Base-by-base conservation (phyloP, 225 moss, liverwort and hornwort genomes). In the Rhytidiadelphus loreus region DNA sequence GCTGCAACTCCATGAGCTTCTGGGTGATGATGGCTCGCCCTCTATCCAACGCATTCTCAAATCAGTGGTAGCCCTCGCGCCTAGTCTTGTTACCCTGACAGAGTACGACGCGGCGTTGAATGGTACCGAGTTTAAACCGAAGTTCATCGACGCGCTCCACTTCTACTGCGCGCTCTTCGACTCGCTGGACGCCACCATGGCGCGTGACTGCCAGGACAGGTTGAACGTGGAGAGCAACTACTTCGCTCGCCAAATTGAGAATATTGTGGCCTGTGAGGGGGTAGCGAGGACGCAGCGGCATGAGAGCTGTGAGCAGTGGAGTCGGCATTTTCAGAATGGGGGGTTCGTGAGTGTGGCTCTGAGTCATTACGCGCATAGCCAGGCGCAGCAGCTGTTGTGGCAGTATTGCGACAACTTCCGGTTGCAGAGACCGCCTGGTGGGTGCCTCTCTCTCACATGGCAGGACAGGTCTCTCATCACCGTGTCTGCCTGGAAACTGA, bases 141-240 rank as follows among this genome's bases (percentile, higher is more conserved):
- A 92, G 29, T 93, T 96, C 69, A 92, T 95, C 58, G 94, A 96
- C 41, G 95, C 94, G 5, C 88, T 96, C 56, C 93, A 93, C 75
- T 95, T 95, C 88, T 96, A 95, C 61, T 93, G 93, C 55, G 95
- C 96, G 29, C 90, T 96, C 74, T 96, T 96, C 86, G 94, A 96
- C 65, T 91, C 95, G 23, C 82, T 96, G 83, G 95, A 95, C 83
- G 93, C 93, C 48, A 94, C 93, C 76, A 93, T 96, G 91, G 89
- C 95, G 44, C 89, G 95, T 2, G 95, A 96, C 56, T 92, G 95
- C 70, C 88, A 90, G 77, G 94, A 96, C 62, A 90, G 96, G 56
- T 52, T 94, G 69, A 94, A 86, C n/a, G 93, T 95, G 52, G 96
- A 96, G 89, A 94, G 88, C 89, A 82, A 89, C 85, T 94, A 93